Base-by-base conservation (phyloP, 2,329 filamentous ascomycete species). In the Aureobasidium uvarum region DNA sequence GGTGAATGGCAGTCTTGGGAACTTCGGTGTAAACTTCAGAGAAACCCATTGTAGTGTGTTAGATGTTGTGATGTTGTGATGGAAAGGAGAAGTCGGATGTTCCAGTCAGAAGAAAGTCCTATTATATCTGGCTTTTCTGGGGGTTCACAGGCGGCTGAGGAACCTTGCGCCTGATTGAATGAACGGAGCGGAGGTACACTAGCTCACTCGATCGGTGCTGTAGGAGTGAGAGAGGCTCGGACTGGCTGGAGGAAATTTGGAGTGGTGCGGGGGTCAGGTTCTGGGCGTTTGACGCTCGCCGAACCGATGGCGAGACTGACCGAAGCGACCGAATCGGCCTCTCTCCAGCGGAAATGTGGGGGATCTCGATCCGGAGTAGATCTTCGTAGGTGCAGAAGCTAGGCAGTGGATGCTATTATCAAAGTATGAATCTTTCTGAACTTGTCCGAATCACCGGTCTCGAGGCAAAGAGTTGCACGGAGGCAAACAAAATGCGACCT, bases 1-100 rank as follows among this genome's bases (percentile, higher is more conserved):
- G 62, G 28, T 58, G 38, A n/a, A 64, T 63, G 23, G 59, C 46
- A n/a, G 59, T 63, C 46, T 58, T 64, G 23, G 52, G 62, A 14
- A 58, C 62, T 58, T 64, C 59, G 38, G 62, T 64, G 62, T 64
- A 20, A 8, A 64, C 46, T 41, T 63, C 59, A n/a, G 45, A 51
- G 59, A 63, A 63, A 63, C 31, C 59, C 59, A 63, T 63, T 39
- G n/a, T 31, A 18, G 7, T 20, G 18, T 28, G 31, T 38, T 20
- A 33, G 58, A 51, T 25, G 11, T 16, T 28, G 28, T 52, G 31
- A 16, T 51, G 36, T 18, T 38, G 25, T 60, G 38, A 31, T n/a
- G 16, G 33, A 36, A 31, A 31, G n/a, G 58, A 16, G 16, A 36
- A 23, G 20, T 4, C 48, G 28, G 23, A 39, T 14, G 33, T 3